Evolutionary conservation across 257 asterid species (phyloP), one percentile per base, ranked within the genome.

Genomic region (Nicotiana noctiflora): DNA sequence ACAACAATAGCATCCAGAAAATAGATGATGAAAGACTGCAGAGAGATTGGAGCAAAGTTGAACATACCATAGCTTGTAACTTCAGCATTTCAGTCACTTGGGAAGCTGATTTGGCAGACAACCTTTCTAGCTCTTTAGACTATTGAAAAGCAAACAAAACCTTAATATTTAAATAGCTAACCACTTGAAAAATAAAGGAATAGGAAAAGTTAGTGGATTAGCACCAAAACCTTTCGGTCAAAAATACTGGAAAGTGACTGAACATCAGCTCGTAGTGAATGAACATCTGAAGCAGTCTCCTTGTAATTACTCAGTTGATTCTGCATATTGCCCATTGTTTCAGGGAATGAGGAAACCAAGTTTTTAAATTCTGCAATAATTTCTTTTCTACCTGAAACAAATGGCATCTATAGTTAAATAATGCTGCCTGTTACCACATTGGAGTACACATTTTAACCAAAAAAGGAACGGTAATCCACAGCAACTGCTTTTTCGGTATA

Each of bases 241-340:
- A 94, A 90, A 84, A 91, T 89, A 82, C 83, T 82, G 70, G 91
- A 85, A 80, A 96, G 87, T 67, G 97, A 91, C 82, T 86, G 89
- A 75, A 92, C 93, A 87, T 88, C 89, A 79, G 99, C 98, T 68
- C 95, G 89, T 81, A 94, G 79, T 86, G 87, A 79, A 88, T 94
- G 97, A 79, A 94, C 83, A 56, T 92, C 92, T 29, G 96, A 86
- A 81, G 98, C 98, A 85, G 91, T 75, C 80, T 90, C 95, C 88
- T 96, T 96, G 91, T 90, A 91, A 66, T 86, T 86, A 83, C 92
- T 91, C 75, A 96, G 84, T 82, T 92, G 93, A 84, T 85, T 91
- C 89, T 96, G 97, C 97, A 96, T 94, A 88, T 75, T 86, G 31
- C 93, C 93, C 99, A 96, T 96, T 83, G 85, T 89, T 87, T 92